phyloP scores from a whole-genome alignment of 2,329 filamentous ascomycete genomes.

The Paraconiothyrium brasiliense region DNA sequence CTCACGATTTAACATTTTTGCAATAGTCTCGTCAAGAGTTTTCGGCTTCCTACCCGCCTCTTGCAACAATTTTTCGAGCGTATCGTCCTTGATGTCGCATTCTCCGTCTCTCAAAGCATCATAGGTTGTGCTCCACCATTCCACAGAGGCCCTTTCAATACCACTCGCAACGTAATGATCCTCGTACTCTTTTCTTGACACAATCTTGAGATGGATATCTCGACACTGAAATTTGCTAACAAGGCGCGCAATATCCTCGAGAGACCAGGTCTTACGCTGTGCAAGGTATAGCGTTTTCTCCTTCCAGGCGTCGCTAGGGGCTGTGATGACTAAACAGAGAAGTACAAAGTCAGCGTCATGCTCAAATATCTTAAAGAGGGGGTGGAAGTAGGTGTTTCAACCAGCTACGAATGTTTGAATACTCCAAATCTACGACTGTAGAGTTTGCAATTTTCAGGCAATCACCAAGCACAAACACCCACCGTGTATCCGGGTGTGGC shows the following conservation, averaged over 20 bases:
- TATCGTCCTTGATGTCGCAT: conserved; percentile 54
- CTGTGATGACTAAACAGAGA: conserved; percentile 38
- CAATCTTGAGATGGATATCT: conserved; percentile 48
- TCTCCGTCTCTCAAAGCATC: conserved; percentile 55
- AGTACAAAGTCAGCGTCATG: no score
- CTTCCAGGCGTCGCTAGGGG: conserved; percentile 39
- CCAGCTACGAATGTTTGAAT: no score
- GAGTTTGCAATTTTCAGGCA: no score
- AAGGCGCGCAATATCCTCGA: conserved; percentile 43
- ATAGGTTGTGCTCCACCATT: conserved; percentile 59
- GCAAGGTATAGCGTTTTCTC: conserved; percentile 53
- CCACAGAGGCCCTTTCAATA: conserved; percentile 49
- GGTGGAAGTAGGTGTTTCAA: no score
- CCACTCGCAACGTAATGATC: conserved; percentile 51
- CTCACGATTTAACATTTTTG: conserved; percentile 49
- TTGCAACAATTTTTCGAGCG: conserved; percentile 51
- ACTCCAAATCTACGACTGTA: no score
- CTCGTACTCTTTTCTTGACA: conserved; percentile 52
- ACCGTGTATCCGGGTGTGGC: no score
- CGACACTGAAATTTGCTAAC: conserved; percentile 38
- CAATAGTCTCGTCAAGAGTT: conserved; percentile 51
- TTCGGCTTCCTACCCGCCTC: conserved; percentile 48
- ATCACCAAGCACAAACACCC: no score
- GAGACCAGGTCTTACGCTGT: conserved; percentile 35
- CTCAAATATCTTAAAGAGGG: no score